Base-by-base conservation (phyloP, 2,329 filamentous ascomycete species). In the Alternaria sp. region DNA sequence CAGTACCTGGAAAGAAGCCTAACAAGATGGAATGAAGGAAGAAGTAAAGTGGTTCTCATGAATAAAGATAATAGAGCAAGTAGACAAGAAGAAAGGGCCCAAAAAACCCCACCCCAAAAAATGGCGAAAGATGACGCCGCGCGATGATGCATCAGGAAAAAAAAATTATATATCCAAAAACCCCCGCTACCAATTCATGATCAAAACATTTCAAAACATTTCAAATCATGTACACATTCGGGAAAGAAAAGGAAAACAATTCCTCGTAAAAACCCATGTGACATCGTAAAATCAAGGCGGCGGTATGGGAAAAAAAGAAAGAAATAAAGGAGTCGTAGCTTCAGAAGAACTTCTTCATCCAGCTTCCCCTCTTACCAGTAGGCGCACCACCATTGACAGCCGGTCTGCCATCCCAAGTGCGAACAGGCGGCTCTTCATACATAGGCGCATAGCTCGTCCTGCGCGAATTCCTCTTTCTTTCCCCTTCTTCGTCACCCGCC, bases 321-420 rank as follows among this genome's bases (percentile, higher is more conserved):
- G 46, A 44, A 36, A 28, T 46, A 39, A 44, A 36, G 23, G 51
- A 39, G 31, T 9, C 36, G 33, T n/a, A 23, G 34, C 8, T 50
- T 29, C 46, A 72, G 37, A 72, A 65, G 11, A 82, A 78, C 75
- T 81, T 82, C 77, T 82, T 81, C 34, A 82, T 77, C 79, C 79
- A 81, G 60, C 80, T 80, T 10, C 73, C 74, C 56, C 78, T 73
- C 71, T 80, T 80, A n/a, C 71, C 74, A 31, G 71, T 63, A 24
- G 65, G 65, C 40, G 46, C 61, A 24, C 56, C 56, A 33, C 63
- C 64, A 3, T 69, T 72, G 17, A 71, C 65, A 14, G 74, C 77
- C 5, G 78, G 78, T 56, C 79, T 63, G 11, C 76, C 79, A 67
- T 81, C 80, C 70, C 75, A 80, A 26, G 77, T 78, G 48, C 75